Evolutionary conservation across 371 early-diverging fungal species (phyloP), one percentile per base, ranked within the genome.

Genomic region (Rhizopus sp.): DNA sequence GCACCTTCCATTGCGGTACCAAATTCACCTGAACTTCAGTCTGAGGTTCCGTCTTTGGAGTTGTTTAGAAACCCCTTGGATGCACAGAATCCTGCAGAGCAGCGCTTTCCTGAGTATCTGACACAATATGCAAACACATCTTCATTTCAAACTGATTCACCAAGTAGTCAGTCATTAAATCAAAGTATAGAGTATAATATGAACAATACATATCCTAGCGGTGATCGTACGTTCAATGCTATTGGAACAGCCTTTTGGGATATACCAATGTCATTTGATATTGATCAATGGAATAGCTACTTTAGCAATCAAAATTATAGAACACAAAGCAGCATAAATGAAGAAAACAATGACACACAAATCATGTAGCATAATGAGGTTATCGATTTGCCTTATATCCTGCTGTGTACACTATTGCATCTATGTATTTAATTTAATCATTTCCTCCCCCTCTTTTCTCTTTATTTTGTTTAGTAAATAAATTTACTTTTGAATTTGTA

Each of bases 1-100:
- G 54, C 64, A 39, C 57, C 64, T 3, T 64, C 69, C 4, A 75
- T 75, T 45, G 72, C 71, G 3, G 75, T 75, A 5, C 75, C 75
- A 0, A 71, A 63, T 45, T 75, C 75, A 15, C 75, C 75, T 16
- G 64, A 4, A 7, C 13, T 37, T 7, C 38, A 70, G 12, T 57
- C 68, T n/a, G 52, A 64, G 40, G 31, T 29, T 7, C 56, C 41
- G 9, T 15, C 46, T 23, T 50, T 44, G 37, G 54, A 53, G 12
- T 31, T 37, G 13, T 53, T 42, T 17, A 49, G 51, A 33, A 57
- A 66, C 15, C 66, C 66, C 0, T 58, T 66, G 31, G 66, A 66
- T 59, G 49, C 55, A n/a, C 51, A 55, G 7, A 55, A 55, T 4
- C 57, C 55, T 32, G 49, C 41, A 7, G 66, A 61, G 8, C 61